Evolutionary conservation across 306 rosid genomes (phyloP).

Genomic region (Betula pendula): DNA sequence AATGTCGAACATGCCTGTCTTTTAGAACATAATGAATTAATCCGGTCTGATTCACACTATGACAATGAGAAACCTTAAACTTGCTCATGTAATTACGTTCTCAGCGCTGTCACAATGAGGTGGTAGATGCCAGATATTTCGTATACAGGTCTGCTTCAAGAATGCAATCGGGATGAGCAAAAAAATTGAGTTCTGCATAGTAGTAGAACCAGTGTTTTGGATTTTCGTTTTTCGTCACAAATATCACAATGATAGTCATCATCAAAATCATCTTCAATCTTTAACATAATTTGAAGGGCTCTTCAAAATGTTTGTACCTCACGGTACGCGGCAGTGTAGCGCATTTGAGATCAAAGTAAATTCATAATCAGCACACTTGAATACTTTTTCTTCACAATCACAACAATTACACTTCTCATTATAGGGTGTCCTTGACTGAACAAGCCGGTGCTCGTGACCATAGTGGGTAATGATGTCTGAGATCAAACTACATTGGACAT

Average conservation of each 20-base stretch:
- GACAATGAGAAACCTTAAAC: too few species aligned
- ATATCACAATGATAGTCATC: not conserved
- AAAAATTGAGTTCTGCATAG: not conserved
- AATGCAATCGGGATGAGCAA: not conserved
- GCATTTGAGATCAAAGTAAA: not conserved
- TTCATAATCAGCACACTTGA: not conserved
- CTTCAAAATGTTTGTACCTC: not conserved
- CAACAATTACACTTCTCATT: not conserved
- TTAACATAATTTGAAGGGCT: not conserved
- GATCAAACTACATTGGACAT: not conserved
- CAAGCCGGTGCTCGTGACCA: not conserved
- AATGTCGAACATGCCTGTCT: too few species aligned
- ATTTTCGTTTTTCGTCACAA: not conserved
- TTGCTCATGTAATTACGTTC: too few species aligned
- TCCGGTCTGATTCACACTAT: too few species aligned
- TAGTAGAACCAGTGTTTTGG: not conserved
- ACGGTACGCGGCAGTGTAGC: not conserved
- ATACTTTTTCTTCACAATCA: accelerated
- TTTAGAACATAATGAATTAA: too few species aligned
- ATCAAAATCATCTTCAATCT: not conserved
- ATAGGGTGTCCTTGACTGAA: not conserved
- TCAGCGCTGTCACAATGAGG: too few species aligned
- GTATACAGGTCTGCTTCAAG: too few species aligned
- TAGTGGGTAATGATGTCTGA: not conserved
- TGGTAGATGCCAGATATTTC: too few species aligned